Conservation (phyloP, 2,329 filamentous ascomycete genomes). For the Talaromyces sp. region DNA sequence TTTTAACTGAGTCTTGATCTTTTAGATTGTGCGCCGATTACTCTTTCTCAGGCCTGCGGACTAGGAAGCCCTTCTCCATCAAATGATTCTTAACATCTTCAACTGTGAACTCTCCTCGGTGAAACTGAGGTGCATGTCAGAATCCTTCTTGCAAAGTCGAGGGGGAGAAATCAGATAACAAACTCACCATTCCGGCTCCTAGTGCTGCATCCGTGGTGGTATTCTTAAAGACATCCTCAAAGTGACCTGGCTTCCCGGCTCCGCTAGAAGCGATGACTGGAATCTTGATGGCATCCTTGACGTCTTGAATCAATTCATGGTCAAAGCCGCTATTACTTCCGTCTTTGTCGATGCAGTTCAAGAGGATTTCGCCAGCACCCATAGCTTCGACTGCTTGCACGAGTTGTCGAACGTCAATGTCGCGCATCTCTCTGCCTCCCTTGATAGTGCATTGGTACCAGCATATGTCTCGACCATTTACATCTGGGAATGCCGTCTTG, state of each 20-base stretch:
- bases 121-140: slow-evolving; percentile 57
- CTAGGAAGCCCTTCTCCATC: slow-evolving; percentile 64
- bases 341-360: slow-evolving; percentile 98
- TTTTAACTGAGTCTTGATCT: background rate
- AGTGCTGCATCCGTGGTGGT: slow-evolving; percentile 88
- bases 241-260: slow-evolving; percentile 82
- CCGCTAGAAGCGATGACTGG: slow-evolving; percentile 95
- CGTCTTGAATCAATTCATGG: slow-evolving; percentile 80
- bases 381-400: slow-evolving; percentile 88
- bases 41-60: slow-evolving; percentile 68
- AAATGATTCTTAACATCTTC: slow-evolving; percentile 87
- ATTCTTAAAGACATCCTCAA: slow-evolving; percentile 81
- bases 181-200: slow-evolving; percentile 77
- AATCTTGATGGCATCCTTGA: slow-evolving; percentile 82
- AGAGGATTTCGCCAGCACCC: slow-evolving; percentile 87
- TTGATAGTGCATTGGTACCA: slow-evolving; percentile 99
- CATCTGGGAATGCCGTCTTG: slow-evolving; percentile 65
- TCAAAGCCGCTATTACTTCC: slow-evolving; percentile 94
- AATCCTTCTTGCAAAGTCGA: slow-evolving; percentile 4
- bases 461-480: slow-evolving; percentile 73
- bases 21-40: background rate
- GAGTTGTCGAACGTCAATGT: slow-evolving; percentile 87
- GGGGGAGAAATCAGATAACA: background rate
- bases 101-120: slow-evolving; percentile 91
- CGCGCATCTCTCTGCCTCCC: slow-evolving; percentile 88